Base-by-base conservation (phyloP, 495 filamentous ascomycete genomes). In the Penicillium subrubescens region DNA sequence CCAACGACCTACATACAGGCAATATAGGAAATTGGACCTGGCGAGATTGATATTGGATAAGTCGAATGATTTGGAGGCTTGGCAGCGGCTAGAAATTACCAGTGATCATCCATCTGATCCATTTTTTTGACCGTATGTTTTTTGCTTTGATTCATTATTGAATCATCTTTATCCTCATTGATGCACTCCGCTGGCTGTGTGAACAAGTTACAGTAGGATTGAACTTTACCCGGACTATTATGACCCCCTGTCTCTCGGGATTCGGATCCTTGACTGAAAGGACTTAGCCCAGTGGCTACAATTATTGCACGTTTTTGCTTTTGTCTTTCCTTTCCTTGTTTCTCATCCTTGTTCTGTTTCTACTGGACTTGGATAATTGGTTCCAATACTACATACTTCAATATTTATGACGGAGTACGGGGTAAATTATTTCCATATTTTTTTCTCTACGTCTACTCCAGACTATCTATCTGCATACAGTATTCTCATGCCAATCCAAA, bases 231-330 rank as follows among this genome's bases (percentile, higher is more conserved):
- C 31, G 33, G 53, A 56, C 53, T 56, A 7, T 21, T 14, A n/a
- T 58, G 34, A 37, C 61, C 58, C 66, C 66, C 66, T 66, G 66
- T 69, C 60, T 27, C 4, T 66, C 69, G 63, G 63, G 58, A 69
- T 64, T 59, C 33, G 56, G 48, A 71, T 65, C 69, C 69, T 64
- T 69, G 67, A 27, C 51, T 21, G 41, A 37, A 54, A 21, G 33
- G 33, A 41, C 43, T 56, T 53, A 54, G 29, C 27, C 10, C 21
- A 29, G 27, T 37, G 39, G 48, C 37, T 55, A 5, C 19, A 17
- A 37, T 41, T 37, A 43, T 41, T 54, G 31, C n/a, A 33, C 37
- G 27, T 53, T 25, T 25, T 12, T 56, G 39, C 56, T 54, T 39
- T 31, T 59, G 2, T 37, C 6, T 57, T 48, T n/a, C 25, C 25